Conservation (phyloP, 2,329 filamentous ascomycete genomes). For the Venturia aucupariae region DNA sequence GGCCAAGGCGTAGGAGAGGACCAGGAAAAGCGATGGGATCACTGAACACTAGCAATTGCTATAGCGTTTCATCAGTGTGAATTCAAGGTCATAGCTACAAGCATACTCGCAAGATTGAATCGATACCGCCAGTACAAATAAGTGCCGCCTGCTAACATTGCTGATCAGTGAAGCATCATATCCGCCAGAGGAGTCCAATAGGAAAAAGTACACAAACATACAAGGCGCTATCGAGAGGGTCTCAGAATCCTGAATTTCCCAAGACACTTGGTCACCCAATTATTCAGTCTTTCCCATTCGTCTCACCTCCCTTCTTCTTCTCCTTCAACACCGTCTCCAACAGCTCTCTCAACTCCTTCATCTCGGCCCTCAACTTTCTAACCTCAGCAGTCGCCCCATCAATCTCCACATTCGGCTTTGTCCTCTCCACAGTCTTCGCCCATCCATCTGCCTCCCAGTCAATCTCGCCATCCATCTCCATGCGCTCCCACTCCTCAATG, state of each 20-base stretch:
- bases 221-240: background rate
- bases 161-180: background rate
- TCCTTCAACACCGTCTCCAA: slow-evolving; percentile 11
- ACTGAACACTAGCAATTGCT: no score
- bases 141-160: background rate
- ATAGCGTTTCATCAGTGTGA: no score
- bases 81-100: no score
- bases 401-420: slow-evolving; percentile 71
- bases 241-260: background rate
- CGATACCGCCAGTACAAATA: background rate
- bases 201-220: background rate
- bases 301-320: background rate
- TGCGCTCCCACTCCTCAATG: slow-evolving; percentile 87
- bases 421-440: slow-evolving; percentile 67
- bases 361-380: slow-evolving; percentile 34
- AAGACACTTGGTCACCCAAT: no score
- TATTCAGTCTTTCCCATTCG: background rate
- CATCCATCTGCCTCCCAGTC: slow-evolving; percentile 81
- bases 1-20: no score
- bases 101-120: background rate
- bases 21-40: no score
- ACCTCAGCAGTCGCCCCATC: slow-evolving; percentile 66
- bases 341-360: slow-evolving; percentile 35
- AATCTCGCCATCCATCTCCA: slow-evolving; percentile 62
- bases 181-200: background rate